Percentiles rank a stretch among this genome's conserved stretches.
phyloP scores from a whole-genome alignment of 176 grass and related monocot species.

The Secale cereale region DNA sequence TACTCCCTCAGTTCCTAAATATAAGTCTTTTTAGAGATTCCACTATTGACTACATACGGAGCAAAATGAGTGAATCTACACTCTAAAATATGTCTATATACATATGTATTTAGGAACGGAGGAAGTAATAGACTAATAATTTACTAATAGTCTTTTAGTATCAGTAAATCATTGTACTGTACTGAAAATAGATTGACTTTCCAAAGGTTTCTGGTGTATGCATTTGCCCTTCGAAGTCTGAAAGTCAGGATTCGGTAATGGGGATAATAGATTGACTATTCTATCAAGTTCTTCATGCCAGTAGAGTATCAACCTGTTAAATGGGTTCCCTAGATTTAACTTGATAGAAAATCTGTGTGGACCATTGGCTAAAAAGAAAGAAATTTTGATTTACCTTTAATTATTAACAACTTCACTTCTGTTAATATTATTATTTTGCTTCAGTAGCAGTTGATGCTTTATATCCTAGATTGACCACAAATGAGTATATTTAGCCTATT shows the following conservation, averaged over 20 bases:
- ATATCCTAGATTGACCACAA: background rate
- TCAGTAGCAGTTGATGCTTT: background rate
- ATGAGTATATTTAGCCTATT: background rate
- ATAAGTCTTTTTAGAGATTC: no score
- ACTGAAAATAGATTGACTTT: background rate
- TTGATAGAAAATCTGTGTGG: background rate
- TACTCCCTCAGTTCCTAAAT: no score
- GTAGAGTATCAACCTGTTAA: no score
- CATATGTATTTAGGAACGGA: no score
- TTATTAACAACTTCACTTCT: background rate
- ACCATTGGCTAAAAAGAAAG: background rate
- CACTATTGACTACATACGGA: no score
- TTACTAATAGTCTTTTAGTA: background rate
- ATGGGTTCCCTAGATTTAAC: no score
- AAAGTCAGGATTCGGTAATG: background rate
- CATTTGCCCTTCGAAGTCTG: background rate
- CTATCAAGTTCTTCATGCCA: no score
- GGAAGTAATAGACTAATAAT: background rate
- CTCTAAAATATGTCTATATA: no score
- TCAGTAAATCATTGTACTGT: constrained; percentile 4
- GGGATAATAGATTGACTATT: background rate
- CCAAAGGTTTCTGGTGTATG: background rate
- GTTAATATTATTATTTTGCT: background rate
- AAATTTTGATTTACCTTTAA: background rate
- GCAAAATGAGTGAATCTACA: no score